Base-by-base conservation (phyloP, 805 yeast species). In the Starmerella etchellsii region DNA sequence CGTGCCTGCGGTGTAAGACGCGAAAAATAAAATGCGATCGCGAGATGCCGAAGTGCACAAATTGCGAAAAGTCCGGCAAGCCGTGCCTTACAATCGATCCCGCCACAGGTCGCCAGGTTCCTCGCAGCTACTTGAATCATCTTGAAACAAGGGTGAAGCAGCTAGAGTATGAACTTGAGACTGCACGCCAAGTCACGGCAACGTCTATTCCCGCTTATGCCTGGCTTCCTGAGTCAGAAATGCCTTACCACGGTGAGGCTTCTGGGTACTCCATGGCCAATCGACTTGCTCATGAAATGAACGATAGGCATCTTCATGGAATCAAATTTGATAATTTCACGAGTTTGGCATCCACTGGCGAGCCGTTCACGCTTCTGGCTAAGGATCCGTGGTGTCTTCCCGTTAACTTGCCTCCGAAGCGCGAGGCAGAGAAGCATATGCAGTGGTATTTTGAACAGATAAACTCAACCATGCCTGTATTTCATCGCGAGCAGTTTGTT, bases 1-100 rank as follows among this genome's bases (percentile, higher is more conserved):
- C 94, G 1, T 85, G 95, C 56, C 80, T 79, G 52, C 63, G 95
- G 41, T 85, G 95, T 53, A 70, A 94, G 15, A 55, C 60, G 40
- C 73, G 77, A 49, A 79, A 79, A 54, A 68, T 75, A 41, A 69
- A 69, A 49, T 79, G 87, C 57, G 81, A 79, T 47, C 79, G 73
- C 42, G 70, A 68, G 45, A 73, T 77, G 54, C 87, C 87, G 3
- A 66, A 69, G 41, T 78, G 87, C 53, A 57, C 70, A n/a, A 66
- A 68, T 27, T 78, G 87, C 55, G 64, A 58, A 32, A 72, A 74
- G 52, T 78, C 81, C 10, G 71, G 74, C 5, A 78, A 65, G 2
- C 81, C 80, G 6, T 85, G 96, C 60, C 75, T 83, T 3, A 83
- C 93, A 0, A 59, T 81, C 3, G 95, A 87, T 56, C 85, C 94